Base-by-base conservation (phyloP, 1,139 yeast species). In the Diutina neorugosa region DNA sequence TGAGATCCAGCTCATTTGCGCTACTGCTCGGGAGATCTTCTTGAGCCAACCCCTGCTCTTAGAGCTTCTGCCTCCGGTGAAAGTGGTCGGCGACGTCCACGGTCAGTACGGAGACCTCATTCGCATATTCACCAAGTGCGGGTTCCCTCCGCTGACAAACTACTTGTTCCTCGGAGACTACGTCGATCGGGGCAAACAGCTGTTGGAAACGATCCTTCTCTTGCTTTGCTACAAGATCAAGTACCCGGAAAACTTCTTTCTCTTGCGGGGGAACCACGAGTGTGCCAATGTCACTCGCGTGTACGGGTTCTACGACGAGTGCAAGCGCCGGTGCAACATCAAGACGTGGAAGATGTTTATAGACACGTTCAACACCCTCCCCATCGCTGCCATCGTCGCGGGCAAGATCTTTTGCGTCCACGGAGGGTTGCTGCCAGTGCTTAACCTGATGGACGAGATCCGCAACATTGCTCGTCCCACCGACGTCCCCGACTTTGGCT, bases 371-470 rank as follows among this genome's bases (percentile, higher is more conserved):
- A 93, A 93, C 66, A 86, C 96, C 0, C 74, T 93, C 59, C 98
- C 98, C 12, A 83, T 93, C 54, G 96, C 97, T 1, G 96, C 98
- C 1, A 86, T 89, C 46, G 97, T 93, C 34, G 97, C 97, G 0
- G 94, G 93, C 37, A 93, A 91, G 71, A 93, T 93, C 53, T 93
- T 93, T 65, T 91, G 98, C 68, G 98, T 93, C 52, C 98, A 93
- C 68, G 98, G 98, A 19, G 98, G 98, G 0, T 74, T 93, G 53
- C 86, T 95, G 34, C 98, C 98, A 0, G 94, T 90, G 8, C 75
- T 93, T 55, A 87, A 86, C 62, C 82, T 88, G 31, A 82, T 93
- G 85, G 95, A 90, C 69, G 98, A 93, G 67, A 89, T 93, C 55
- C 76, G 96, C 61, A 84, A 81, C 64, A 88, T 93, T 52, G 94